Conservation (phyloP, 2,329 filamentous ascomycete genomes). For the Cladosporium phlei region DNA sequence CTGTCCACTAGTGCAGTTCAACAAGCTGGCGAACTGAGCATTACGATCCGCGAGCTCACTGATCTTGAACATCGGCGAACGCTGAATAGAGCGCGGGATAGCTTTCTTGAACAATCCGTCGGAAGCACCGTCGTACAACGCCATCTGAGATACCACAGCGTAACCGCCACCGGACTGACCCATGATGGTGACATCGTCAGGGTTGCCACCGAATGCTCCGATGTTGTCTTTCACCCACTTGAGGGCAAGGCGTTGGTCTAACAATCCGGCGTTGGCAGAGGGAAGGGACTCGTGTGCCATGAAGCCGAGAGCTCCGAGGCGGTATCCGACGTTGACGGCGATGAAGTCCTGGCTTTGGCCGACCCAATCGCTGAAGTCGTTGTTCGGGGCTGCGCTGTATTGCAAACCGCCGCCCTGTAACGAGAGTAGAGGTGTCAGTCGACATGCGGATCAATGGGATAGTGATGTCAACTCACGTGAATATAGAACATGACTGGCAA, state of each 20-base stretch:
- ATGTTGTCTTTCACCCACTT: slow-evolving; percentile 40
- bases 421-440: background rate
- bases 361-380: slow-evolving; percentile 13
- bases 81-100: slow-evolving; percentile 2
- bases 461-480: background rate
- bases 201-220: slow-evolving; percentile 36
- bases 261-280: slow-evolving; percentile 42
- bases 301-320: slow-evolving; percentile 65
- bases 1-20: slow-evolving; percentile 2
- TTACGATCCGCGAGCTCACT: slow-evolving; percentile 6
- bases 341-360: slow-evolving; percentile 36
- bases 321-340: slow-evolving; percentile 57
- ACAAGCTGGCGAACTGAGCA: background rate
- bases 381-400: slow-evolving; percentile 10
- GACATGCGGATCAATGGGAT: background rate
- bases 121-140: slow-evolving; percentile 5
- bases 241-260: slow-evolving; percentile 38
- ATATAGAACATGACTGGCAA: slow-evolving; percentile 40
- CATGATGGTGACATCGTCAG: slow-evolving; percentile 24
- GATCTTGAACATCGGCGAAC: slow-evolving; percentile 4
- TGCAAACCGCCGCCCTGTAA: slow-evolving; percentile 6
- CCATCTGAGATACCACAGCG: slow-evolving; percentile 2
- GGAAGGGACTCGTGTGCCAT: slow-evolving; percentile 49
- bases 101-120: slow-evolving; percentile 9
- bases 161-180: slow-evolving; percentile 49